Percentiles rank a stretch among this genome's conserved stretches.
phyloP scores from a whole-genome alignment of 2,329 filamentous ascomycete species.

The Sphaerulina vaccinii region DNA sequence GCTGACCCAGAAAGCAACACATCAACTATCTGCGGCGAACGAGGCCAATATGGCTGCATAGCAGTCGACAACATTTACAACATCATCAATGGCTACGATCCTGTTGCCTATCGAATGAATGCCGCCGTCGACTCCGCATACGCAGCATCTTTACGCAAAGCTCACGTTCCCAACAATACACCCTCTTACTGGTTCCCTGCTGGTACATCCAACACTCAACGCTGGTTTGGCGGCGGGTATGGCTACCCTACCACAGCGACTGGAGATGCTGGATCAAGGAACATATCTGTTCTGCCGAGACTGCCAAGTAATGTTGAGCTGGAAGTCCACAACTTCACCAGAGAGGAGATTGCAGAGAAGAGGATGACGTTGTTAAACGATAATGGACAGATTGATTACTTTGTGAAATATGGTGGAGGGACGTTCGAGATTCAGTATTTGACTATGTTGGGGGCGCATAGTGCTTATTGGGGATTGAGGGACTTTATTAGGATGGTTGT shows the following conservation, averaged over 20 bases:
- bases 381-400: slow-evolving; percentile 94
- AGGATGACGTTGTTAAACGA: slow-evolving; percentile 87
- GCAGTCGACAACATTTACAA: slow-evolving; percentile 98
- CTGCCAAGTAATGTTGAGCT: slow-evolving; percentile 68
- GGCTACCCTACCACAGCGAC: slow-evolving; percentile 16
- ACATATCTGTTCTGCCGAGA: slow-evolving; percentile 38
- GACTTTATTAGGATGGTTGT: slow-evolving; percentile 92
- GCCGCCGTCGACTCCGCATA: slow-evolving; percentile 82
- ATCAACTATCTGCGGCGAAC: slow-evolving; percentile 68
- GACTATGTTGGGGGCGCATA: slow-evolving; percentile 94
- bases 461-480: slow-evolving; percentile 83
- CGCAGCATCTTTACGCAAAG: slow-evolving; percentile 70
- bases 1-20: slow-evolving; percentile 53
- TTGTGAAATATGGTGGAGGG: slow-evolving; percentile 76
- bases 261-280: slow-evolving; percentile 33
- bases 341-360: slow-evolving; percentile 88
- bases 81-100: slow-evolving; percentile 71
- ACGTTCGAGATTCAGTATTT: slow-evolving; percentile 93
- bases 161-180: slow-evolving; percentile 73
- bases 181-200: slow-evolving; percentile 46
- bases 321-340: slow-evolving; percentile 90
- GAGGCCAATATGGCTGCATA: slow-evolving; percentile 80
- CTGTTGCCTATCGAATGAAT: slow-evolving; percentile 90
- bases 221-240: slow-evolving; percentile 41
- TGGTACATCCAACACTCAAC: slow-evolving; percentile 33